Conservation (phyloP, 2,329 filamentous ascomycete genomes). For the Trichoderma pleuroti region DNA sequence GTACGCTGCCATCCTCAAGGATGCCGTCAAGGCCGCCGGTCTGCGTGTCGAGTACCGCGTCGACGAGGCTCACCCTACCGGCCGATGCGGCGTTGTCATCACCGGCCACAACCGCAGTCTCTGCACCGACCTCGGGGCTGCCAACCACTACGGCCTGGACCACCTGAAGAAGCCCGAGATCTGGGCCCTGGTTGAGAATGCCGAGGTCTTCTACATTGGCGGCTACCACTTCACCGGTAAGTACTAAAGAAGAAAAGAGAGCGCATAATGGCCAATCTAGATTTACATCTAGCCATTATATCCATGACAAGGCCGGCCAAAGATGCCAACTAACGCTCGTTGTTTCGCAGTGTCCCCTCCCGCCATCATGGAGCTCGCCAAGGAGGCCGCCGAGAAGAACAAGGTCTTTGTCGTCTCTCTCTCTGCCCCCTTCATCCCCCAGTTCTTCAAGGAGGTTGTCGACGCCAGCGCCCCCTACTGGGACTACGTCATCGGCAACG, state of each 20-base stretch:
- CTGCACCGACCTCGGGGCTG: slow-evolving; percentile 91
- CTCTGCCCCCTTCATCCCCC: slow-evolving; percentile 90
- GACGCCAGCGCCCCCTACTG: slow-evolving; percentile 85
- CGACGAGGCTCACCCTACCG: slow-evolving; percentile 78
- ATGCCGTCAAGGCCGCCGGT: slow-evolving; percentile 82
- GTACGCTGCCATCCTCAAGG: slow-evolving; percentile 82
- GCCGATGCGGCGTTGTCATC: slow-evolving; percentile 93
- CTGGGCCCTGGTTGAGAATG: slow-evolving; percentile 87
- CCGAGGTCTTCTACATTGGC: slow-evolving; percentile 86
- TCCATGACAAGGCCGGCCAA: neutral
- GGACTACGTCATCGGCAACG: slow-evolving; percentile 95
- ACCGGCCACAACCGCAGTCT: slow-evolving; percentile 94
- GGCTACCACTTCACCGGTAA: slow-evolving; percentile 87
- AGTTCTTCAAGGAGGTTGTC: slow-evolving; percentile 96
- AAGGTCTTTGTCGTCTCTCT: slow-evolving; percentile 91
- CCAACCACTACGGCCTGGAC: slow-evolving; percentile 94
- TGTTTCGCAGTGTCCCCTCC: slow-evolving; percentile 68
- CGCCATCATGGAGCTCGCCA: slow-evolving; percentile 83
- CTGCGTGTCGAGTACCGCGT: slow-evolving; percentile 93
- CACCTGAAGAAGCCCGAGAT: slow-evolving; percentile 89
- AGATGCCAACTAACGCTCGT: neutral
- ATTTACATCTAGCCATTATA: neutral
- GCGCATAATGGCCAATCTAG: neutral
- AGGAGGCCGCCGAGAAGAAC: slow-evolving; percentile 84
- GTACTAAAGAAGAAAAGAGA: slow-evolving; percentile 12